Conservation (phyloP, 371 early-diverging fungal species). For the Entomophthora muscae region DNA sequence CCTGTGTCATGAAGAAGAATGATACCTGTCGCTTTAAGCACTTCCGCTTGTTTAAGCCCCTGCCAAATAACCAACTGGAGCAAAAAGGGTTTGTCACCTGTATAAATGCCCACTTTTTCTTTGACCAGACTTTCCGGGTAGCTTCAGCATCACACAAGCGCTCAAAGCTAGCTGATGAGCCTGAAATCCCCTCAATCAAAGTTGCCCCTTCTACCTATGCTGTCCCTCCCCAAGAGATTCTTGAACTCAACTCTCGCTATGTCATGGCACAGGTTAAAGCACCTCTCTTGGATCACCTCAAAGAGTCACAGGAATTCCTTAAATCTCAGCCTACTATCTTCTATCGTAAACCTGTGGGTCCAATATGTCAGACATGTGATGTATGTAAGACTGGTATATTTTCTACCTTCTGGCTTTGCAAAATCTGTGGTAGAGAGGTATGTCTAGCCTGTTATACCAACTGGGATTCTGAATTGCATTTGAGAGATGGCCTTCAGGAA, state of each 20-base stretch:
- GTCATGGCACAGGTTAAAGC: background rate
- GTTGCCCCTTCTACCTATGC: background rate
- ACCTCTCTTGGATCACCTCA: background rate
- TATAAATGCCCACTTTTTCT: too few species aligned
- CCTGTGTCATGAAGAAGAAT: conserved; percentile 4
- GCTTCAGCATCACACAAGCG: background rate
- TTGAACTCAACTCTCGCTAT: background rate
- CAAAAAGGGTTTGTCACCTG: background rate
- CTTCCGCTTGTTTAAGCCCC: background rate
- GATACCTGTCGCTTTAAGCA: background rate
- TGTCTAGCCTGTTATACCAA: conserved; percentile 30
- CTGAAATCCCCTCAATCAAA: background rate
- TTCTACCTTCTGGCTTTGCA: conserved; percentile 28
- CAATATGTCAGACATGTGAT: conserved; percentile 26
- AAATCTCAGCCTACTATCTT: background rate
- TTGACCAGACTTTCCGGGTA: background rate
- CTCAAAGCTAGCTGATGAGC: background rate
- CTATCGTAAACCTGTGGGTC: background rate
- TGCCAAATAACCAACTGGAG: background rate
- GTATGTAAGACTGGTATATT: conserved; percentile 23
- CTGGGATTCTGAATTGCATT: conserved; percentile 8
- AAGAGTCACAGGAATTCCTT: background rate
- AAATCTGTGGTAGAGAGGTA: conserved; percentile 27
- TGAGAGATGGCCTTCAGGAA: background rate
- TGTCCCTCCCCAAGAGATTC: background rate